Conservation (phyloP, 176 grass and related monocot genomes). For the Puya raimondii region DNA sequence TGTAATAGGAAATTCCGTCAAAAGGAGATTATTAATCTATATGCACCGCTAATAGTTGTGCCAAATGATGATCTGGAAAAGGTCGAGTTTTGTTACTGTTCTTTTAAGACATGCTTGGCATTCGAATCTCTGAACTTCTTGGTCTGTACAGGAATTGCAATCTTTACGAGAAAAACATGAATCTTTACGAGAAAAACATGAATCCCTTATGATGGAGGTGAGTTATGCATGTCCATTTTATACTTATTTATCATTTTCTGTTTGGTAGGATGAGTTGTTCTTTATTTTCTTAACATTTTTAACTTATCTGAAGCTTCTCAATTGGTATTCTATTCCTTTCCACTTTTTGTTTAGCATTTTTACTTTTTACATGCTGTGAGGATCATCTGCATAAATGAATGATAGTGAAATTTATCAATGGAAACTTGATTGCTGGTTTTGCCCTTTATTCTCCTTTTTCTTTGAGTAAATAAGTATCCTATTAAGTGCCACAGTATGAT, state of each 20-base stretch:
- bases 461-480: too few relatives aligned
- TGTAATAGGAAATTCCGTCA: constrained; percentile 49
- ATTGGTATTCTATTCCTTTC: too few relatives aligned
- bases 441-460: too few relatives aligned
- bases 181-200: constrained; percentile 54
- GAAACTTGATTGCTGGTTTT: too few relatives aligned
- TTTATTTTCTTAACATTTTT: background rate
- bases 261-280: background rate
- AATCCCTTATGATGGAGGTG: constrained; percentile 63
- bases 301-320: too few relatives aligned
- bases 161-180: constrained; percentile 62
- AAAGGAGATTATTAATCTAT: constrained; percentile 76
- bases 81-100: constrained; percentile 31
- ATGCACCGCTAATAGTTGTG: constrained; percentile 69
- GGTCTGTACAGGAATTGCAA: constrained; percentile 61
- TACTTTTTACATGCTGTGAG: too few relatives aligned
- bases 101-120: constrained; percentile 15
- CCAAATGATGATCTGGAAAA: constrained; percentile 86
- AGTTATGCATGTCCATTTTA: constrained; percentile 6
- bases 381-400: too few relatives aligned
- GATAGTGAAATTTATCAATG: too few relatives aligned
- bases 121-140: constrained; percentile 13
- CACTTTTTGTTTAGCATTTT: too few relatives aligned
- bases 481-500: too few relatives aligned
- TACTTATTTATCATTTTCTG: background rate